Base-by-base conservation (phyloP, 2,329 filamentous ascomycete species). In the Colletotrichum sp. region DNA sequence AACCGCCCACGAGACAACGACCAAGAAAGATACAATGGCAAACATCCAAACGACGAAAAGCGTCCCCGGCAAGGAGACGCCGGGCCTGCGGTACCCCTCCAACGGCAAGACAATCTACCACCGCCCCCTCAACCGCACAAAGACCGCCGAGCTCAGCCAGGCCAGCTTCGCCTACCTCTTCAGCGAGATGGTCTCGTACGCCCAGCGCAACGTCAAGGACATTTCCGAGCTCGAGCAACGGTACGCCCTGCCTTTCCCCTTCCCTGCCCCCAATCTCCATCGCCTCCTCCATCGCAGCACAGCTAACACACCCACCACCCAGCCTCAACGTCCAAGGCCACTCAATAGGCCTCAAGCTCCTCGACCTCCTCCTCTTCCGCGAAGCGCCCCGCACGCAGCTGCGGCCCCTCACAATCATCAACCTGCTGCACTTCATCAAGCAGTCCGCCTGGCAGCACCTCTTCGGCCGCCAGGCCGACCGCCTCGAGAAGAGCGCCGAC, bases 101-200 rank as follows among this genome's bases (percentile, higher is more conserved):
- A 98, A 93, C 85, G 95, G 96, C 87, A 99, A 99, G 88, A 98
- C 96, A 78, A 99, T 99, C 87, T 99, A 99, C 89, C 96, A 98
- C 89, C 92, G 97, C 71, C 96, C 98, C 77, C 89, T 99, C 77
- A 98, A 98, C 86, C 94, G 97, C 78, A 94, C 93, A 81, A 95
- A 95, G 84, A 95, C 95, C 80, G 92, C 95, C 74, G 96, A 99
- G 88, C 92, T 98, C 79, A 98, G 96, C 84, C 94, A 98, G 83
- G 92, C 97, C 13, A 96, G 95, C 86, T 99, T 99, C 86, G 96
- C 97, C 57, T 99, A 98, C 85, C 90, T 99, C 75, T 99, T 99
- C 84, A 93, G 94, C 76, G 96, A 98, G 88, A 98, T 99, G 95
- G 96, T 99, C 66, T 93, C 93, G 81, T 99, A 99, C 85, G 96